Evolutionary conservation across 352 stramenopile genomes (phyloP).

Genomic region (Phytophthora syringae): DNA sequence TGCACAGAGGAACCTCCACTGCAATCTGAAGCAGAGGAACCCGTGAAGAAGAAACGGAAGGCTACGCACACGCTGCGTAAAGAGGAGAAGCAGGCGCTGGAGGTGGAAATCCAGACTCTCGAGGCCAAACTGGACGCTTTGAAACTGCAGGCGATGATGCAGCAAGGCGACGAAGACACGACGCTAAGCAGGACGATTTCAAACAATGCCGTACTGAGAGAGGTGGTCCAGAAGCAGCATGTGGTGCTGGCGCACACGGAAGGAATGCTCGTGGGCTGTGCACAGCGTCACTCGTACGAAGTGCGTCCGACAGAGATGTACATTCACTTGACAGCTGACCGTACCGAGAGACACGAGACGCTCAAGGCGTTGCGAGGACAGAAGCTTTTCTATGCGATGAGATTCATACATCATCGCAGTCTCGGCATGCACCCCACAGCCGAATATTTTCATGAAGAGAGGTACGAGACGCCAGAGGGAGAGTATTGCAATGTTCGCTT

Average conservation of each 20-base stretch:
- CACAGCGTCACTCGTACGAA: conserved; percentile 25
- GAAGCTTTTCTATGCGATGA: conserved; percentile 36
- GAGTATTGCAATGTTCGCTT: conserved; percentile 55
- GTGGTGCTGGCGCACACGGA: conserved; percentile 27
- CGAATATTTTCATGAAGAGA: conserved; percentile 42
- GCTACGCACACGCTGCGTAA: conserved; percentile 34
- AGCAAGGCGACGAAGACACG: conserved; percentile 13
- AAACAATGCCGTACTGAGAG: conserved; percentile 27
- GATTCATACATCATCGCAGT: conserved; percentile 41
- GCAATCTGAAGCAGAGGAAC: neutral
- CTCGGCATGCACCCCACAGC: conserved; percentile 32
- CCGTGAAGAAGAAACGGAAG: conserved; percentile 25
- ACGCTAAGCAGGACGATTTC: conserved; percentile 1
- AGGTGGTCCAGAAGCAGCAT: conserved; percentile 32
- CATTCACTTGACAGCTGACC: conserved; percentile 35
- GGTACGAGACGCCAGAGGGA: conserved; percentile 45
- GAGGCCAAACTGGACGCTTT: conserved; percentile 31
- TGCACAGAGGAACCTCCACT: neutral
- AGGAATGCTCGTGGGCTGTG: conserved; percentile 26
- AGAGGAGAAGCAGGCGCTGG: conserved; percentile 30
- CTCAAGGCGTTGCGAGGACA: conserved; percentile 32
- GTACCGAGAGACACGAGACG: conserved; percentile 29
- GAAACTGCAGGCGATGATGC: conserved; percentile 25
- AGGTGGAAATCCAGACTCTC: conserved; percentile 18
- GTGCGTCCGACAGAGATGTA: conserved; percentile 37